Conservation (phyloP, 306 rosid genomes). For the Vigna unguiculata region DNA sequence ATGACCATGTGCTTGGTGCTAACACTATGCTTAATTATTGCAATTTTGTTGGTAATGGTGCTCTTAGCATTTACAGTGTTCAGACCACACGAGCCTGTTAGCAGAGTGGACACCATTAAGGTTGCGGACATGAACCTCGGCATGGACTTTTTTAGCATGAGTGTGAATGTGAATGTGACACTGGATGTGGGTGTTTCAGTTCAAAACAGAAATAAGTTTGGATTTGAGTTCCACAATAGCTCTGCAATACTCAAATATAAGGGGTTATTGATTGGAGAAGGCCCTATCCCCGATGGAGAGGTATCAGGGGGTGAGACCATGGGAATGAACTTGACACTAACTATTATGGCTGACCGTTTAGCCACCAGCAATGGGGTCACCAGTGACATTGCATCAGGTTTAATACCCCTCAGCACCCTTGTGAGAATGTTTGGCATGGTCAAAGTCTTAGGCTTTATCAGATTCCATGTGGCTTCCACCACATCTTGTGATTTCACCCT, state of each 20-base stretch:
- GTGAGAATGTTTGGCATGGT: constrained; percentile 54
- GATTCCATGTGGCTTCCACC: constrained; percentile 44
- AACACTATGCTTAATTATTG: constrained; percentile 1
- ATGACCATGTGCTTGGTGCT: constrained; percentile 39
- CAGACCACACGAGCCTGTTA: constrained; percentile 55
- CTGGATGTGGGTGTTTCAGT: constrained; percentile 51
- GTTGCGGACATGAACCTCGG: constrained; percentile 45
- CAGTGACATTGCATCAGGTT: constrained; percentile 50
- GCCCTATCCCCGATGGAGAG: constrained; percentile 47
- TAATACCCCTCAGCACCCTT: constrained; percentile 54
- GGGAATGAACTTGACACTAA: constrained; percentile 54
- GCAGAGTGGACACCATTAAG: constrained; percentile 36
- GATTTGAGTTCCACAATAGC: constrained; percentile 53
- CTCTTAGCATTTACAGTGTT: constrained; percentile 59
- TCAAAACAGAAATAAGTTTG: constrained; percentile 61
- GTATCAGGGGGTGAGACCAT: constrained; percentile 46
- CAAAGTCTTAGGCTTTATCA: constrained; percentile 53
- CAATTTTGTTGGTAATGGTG: constrained; percentile 21
- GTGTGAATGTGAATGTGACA: constrained; percentile 56
- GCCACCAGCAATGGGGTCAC: constrained; percentile 37
- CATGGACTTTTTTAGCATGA: constrained; percentile 21
- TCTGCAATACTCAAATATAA: constrained; percentile 60
- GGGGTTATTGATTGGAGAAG: constrained; percentile 67
- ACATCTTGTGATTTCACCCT: constrained; percentile 66
- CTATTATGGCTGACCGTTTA: constrained; percentile 64